These are phyloP conservation scores for Arachnomyces sp. DNA, from an alignment of 2,329 filamentous ascomycete genomes.

Conservation along the genomic window DNA sequence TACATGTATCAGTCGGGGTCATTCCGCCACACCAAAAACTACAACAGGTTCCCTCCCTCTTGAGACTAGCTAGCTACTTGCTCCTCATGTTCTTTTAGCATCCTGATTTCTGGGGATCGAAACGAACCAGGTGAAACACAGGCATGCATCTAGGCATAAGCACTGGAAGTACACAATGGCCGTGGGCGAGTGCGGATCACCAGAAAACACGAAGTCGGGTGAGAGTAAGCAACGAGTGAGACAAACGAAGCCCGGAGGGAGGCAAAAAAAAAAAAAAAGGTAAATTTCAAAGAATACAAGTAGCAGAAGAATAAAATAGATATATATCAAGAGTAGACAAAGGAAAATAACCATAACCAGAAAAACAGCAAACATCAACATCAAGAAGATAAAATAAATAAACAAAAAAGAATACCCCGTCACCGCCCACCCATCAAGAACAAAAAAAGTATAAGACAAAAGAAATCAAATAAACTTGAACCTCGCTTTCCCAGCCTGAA, in stretches of 20 bases:
- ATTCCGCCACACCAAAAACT: too few relatives aligned
- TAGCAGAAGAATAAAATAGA: conserved; percentile 3
- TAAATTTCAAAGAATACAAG: conserved; percentile 4
- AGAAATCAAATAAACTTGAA: conserved; percentile 19
- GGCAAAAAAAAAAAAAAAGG: neutral
- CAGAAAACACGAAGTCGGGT: too few relatives aligned
- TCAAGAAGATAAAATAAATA: too few relatives aligned
- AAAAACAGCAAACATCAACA: neutral
- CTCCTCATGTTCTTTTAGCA: too few relatives aligned
- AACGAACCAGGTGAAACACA: too few relatives aligned
- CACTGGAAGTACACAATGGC: too few relatives aligned
- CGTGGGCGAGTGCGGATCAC: too few relatives aligned
- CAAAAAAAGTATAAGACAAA: conserved; percentile 29
- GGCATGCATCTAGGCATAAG: too few relatives aligned
- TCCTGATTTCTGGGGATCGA: too few relatives aligned
- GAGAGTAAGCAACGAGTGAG: conserved; percentile 7
- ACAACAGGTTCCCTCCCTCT: too few relatives aligned
- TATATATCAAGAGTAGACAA: conserved; percentile 1
- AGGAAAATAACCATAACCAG: conserved; percentile 1
- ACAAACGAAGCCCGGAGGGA: conserved; percentile 16
- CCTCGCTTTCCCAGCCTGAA: conserved; percentile 31
- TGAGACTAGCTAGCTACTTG: too few relatives aligned
- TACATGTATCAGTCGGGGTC: too few relatives aligned
- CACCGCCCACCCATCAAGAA: conserved; percentile 26
- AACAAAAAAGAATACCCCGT: conserved; percentile 11